Conservation (phyloP, 1,139 yeast genomes). For the Saccharomycopsis phalli region DNA sequence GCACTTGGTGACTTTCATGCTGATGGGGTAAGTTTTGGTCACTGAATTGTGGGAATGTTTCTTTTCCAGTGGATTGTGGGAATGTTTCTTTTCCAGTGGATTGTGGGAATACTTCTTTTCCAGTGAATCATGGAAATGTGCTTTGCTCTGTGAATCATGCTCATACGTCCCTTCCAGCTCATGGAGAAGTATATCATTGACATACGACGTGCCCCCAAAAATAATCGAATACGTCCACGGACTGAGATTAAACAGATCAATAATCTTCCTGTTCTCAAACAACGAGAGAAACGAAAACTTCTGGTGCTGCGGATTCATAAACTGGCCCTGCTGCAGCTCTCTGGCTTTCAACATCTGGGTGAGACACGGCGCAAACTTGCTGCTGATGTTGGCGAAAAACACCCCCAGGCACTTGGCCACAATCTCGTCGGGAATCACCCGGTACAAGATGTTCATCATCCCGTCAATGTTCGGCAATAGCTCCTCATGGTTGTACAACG, state of each 20-base stretch:
- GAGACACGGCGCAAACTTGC: slow-evolving; percentile 6
- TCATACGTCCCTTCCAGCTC: too few species aligned
- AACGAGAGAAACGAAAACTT: slow-evolving; percentile 10
- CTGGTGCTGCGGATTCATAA: slow-evolving; percentile 10
- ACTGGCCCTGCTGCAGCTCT: neutral
- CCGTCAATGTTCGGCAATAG: slow-evolving; percentile 25
- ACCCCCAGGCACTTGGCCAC: slow-evolving; percentile 16
- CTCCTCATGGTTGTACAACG: slow-evolving; percentile 41
- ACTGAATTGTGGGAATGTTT: too few species aligned
- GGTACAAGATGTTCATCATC: slow-evolving; percentile 2
- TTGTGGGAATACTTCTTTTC: too few species aligned
- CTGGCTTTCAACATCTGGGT: slow-evolving; percentile 1
- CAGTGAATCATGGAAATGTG: too few species aligned
- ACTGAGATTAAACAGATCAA: slow-evolving; percentile 15
- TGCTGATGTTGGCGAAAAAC: slow-evolving; percentile 15
- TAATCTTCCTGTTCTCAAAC: slow-evolving; percentile 16
- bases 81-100: too few species aligned
- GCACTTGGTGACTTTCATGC: slow-evolving; percentile 7
- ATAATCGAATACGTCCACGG: slow-evolving; percentile 11
- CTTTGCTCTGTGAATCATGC: neutral
- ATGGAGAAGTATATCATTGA: slow-evolving; percentile 2
- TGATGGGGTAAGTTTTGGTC: neutral
- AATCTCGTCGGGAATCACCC: slow-evolving; percentile 12
- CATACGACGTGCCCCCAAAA: slow-evolving; percentile 10
- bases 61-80: too few species aligned